Conservation (phyloP, 345 rosid species). For the Brassica nigra region DNA sequence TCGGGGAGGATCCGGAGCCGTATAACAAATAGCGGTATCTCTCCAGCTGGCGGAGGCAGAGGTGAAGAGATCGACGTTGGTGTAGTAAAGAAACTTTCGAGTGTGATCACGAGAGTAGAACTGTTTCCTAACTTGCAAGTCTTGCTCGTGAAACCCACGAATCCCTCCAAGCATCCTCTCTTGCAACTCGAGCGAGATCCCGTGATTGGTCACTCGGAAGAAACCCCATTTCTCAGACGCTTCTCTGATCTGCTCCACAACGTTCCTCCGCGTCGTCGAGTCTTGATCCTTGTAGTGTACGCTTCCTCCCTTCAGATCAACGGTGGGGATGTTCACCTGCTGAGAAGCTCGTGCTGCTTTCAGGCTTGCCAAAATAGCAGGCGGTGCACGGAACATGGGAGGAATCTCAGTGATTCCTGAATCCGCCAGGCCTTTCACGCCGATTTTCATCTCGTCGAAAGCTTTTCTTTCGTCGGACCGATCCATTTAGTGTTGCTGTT, state of each 20-base stretch:
- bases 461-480: background rate
- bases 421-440: background rate
- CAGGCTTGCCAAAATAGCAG: background rate
- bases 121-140: background rate
- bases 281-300: background rate
- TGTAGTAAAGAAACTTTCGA: background rate
- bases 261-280: background rate
- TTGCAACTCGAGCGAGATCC: background rate
- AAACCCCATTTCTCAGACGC: background rate
- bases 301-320: background rate
- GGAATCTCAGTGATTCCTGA: background rate
- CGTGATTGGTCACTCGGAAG: background rate
- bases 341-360: background rate
- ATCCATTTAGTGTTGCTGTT: background rate
- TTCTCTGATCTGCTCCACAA: background rate
- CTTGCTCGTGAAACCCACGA: conserved; percentile 1
- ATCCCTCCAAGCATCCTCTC: background rate
- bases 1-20: background rate
- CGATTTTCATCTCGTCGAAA: background rate
- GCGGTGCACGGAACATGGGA: background rate
- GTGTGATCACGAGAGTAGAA: background rate
- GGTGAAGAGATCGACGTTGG: background rate
- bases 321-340: background rate
- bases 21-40: conserved; percentile 8
- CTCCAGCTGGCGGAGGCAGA: background rate